These are phyloP conservation scores for Echria macrotheca DNA, from an alignment of 495 filamentous ascomycete species.

Conservation along the genomic window DNA sequence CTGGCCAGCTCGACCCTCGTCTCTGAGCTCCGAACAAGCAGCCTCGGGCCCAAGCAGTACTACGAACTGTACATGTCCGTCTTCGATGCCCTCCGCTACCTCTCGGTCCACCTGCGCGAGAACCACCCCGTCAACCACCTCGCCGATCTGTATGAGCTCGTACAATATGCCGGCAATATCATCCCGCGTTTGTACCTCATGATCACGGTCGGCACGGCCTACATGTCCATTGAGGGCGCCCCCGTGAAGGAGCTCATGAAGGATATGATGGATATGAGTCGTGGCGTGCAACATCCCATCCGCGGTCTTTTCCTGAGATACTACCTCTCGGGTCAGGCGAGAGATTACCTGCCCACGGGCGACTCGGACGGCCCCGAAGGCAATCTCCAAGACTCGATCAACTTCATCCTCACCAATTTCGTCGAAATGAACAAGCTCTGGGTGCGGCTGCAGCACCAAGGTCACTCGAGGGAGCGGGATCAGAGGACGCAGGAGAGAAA, in stretches of 20 bases:
- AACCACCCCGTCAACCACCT: constrained; percentile 97
- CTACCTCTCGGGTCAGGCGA: constrained; percentile 88
- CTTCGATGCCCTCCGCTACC: constrained; percentile 94
- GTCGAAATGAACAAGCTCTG: constrained; percentile 99
- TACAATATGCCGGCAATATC: constrained; percentile 98
- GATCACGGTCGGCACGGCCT: constrained; percentile 97
- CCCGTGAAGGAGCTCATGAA: constrained; percentile 99
- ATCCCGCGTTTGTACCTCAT: constrained; percentile 94
- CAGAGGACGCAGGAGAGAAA: constrained; percentile 88
- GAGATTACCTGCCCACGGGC: constrained; percentile 77
- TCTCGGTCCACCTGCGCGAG: constrained; percentile 92
- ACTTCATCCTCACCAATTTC: constrained; percentile 95
- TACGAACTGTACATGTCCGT: constrained; percentile 99
- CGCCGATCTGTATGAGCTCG: constrained; percentile 95
- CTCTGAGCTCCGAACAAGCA: constrained; percentile 93
- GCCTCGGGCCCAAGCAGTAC: constrained; percentile 94
- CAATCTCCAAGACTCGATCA: constrained; percentile 94
- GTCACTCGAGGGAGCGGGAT: constrained; percentile 90
- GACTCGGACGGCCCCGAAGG: constrained; percentile 90
- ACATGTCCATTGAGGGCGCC: constrained; percentile 97
- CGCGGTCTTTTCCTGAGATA: constrained; percentile 92
- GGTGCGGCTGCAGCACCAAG: constrained; percentile 96
- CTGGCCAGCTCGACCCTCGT: constrained; percentile 84
- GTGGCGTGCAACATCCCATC: constrained; percentile 93
- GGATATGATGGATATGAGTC: constrained; percentile 99